Conservation (phyloP, 2,329 filamentous ascomycete species). For the Trichophyton verrucosum region DNA sequence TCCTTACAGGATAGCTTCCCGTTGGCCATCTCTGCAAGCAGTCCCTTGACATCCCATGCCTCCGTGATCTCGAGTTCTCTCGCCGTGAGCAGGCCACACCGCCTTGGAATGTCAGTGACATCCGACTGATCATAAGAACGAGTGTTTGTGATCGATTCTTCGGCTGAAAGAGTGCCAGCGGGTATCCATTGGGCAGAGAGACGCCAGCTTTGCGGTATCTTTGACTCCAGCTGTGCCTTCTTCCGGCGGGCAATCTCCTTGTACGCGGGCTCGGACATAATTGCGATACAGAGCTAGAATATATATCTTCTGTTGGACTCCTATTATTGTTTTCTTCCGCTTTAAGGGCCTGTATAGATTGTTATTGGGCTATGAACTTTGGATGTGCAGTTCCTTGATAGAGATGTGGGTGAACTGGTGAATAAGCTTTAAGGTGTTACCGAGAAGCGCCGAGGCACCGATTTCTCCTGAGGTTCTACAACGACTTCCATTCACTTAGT, state of each 20-base stretch:
- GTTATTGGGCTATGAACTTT: neutral
- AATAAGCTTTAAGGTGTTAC: neutral
- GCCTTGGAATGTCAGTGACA: constrained; percentile 40
- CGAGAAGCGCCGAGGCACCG: neutral
- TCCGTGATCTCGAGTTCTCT: constrained; percentile 46
- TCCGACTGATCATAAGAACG: constrained; percentile 24
- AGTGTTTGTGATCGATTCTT: constrained; percentile 25
- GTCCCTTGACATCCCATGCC: constrained; percentile 33
- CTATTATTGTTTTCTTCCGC: neutral
- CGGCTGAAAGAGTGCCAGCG: constrained; percentile 23
- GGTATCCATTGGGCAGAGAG: constrained; percentile 24
- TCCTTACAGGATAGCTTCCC: constrained; percentile 30
- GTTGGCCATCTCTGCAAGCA: constrained; percentile 25
- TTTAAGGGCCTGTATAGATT: no score
- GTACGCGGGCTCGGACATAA: constrained; percentile 17
- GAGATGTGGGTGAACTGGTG: neutral
- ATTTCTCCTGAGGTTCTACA: neutral
- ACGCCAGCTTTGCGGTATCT: constrained; percentile 31
- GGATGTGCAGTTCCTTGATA: neutral
- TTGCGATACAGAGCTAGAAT: neutral
- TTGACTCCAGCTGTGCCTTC: constrained; percentile 26
- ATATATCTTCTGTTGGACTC: neutral
- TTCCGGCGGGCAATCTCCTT: constrained; percentile 28
- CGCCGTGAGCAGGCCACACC: constrained; percentile 40
- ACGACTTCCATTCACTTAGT: no score